Evolutionary conservation across 208 protist species (phyloP).

Genomic region (Zelonia costaricensis): DNA sequence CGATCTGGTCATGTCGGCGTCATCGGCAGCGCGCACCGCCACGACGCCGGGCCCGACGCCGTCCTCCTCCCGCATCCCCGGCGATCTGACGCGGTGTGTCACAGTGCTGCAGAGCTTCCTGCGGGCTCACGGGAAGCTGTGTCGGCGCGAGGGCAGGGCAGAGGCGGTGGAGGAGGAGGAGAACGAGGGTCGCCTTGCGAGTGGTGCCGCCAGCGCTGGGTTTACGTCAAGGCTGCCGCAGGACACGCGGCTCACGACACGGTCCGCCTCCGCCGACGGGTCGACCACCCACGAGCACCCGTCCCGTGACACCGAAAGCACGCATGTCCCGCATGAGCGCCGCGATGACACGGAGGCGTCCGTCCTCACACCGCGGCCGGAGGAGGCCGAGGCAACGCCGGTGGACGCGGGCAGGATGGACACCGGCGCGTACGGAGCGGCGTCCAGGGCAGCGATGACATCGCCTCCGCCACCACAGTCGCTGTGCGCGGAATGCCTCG

Average conservation of each 20-base stretch:
- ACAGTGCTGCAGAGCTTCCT: conserved; percentile 11
- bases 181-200: no score
- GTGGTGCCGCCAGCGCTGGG: no score
- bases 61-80: background rate
- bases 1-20: background rate
- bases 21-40: background rate
- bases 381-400: background rate
- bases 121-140: conserved; percentile 5
- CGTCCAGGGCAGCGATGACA: no score
- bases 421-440: no score
- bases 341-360: background rate
- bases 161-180: no score
- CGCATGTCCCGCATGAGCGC: background rate
- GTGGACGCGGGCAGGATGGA: background rate
- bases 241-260: no score
- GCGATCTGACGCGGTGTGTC: conserved; percentile 11
- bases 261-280: no score
- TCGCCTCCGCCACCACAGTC: no score
- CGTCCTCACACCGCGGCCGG: no score
- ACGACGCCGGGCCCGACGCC: background rate
- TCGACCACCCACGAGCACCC: background rate
- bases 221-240: no score
- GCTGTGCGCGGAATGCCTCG: no score
- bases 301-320: background rate
- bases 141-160: no score